Percentiles rank a stretch among this genome's conserved stretches.
phyloP scores from a whole-genome alignment of 805 yeast genomes.

The Ogataea polymorpha region DNA sequence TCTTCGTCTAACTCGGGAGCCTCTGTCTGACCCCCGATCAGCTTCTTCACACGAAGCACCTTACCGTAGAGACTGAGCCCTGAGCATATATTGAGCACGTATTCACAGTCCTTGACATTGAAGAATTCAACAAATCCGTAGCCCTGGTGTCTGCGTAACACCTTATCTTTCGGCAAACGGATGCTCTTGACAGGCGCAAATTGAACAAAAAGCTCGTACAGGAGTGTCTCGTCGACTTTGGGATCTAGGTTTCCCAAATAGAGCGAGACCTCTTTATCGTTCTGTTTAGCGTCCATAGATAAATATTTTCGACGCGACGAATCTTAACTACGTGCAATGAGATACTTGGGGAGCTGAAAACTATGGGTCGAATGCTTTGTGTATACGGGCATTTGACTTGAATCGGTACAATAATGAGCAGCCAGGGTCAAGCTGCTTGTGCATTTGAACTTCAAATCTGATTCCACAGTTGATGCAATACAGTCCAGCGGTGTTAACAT shows the following conservation, averaged over 20 bases:
- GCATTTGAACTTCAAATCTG: too few relatives aligned
- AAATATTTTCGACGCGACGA: slow-evolving; percentile 10
- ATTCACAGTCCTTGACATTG: slow-evolving; percentile 60
- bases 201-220: slow-evolving; percentile 83
- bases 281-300: slow-evolving; percentile 22
- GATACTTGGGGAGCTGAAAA: too few relatives aligned
- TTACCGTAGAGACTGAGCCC: slow-evolving; percentile 64
- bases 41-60: slow-evolving; percentile 54
- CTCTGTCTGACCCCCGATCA: slow-evolving; percentile 12
- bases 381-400: too few relatives aligned
- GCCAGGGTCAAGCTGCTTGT: too few relatives aligned
- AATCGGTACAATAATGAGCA: too few relatives aligned
- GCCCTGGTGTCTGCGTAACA: slow-evolving; percentile 72
- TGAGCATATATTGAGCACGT: slow-evolving; percentile 56
- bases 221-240: slow-evolving; percentile 62
- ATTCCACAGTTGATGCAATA: too few relatives aligned
- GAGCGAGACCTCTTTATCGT: slow-evolving; percentile 55
- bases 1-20: slow-evolving; percentile 16
- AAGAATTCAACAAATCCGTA: slow-evolving; percentile 81
- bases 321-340: too few relatives aligned
- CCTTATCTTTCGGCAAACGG: slow-evolving; percentile 75
- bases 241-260: slow-evolving; percentile 84
- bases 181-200: slow-evolving; percentile 73
- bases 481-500: too few relatives aligned
- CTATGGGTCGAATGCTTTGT: too few relatives aligned